Base-by-base conservation (phyloP, 2,329 filamentous ascomycete genomes). In the Fusarium sp. region DNA sequence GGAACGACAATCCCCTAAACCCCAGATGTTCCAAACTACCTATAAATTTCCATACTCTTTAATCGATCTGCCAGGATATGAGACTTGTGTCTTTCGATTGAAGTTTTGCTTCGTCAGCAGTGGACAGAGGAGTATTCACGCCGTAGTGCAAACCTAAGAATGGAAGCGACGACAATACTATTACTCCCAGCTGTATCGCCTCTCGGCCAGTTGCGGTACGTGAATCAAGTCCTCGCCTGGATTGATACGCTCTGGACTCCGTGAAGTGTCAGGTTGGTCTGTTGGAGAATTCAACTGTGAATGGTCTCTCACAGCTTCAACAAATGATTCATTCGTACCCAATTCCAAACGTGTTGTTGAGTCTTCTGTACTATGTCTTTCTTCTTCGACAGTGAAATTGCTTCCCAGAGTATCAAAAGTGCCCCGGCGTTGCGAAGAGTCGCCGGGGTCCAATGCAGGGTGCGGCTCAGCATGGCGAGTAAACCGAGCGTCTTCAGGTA, bases 351-450 rank as follows among this genome's bases (percentile, higher is more conserved):
- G 74, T 13, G 71, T 66, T 11, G 72, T 69, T 40, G 76, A 56
- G 52, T 76, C 75, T 37, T 74, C 73, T 32, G 70, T 72, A 14
- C 76, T 68, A 26, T 41, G 51, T 8, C 75, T 74, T 61, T 84
- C 83, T 63, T 88, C 84, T 24, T 87, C 83, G 11, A 86, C 81
- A 0, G 86, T 88, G 67, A 82, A 88, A 58, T 88, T 86, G 72
- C 86, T 88, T 20, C 86, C 85, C 9, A 88, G 73, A 4, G 84
- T 87, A 57, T 83, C 81, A 32, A 76, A 49, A 5, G 72, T 70
- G 11, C 48, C 54, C 2, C 62, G 58, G 4, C 59, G 63, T 28
- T 62, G 30, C 13, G 30, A 37, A 13, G 40, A n/a, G 14, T 24
- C 24, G 9, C 55, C 26, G 4, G 40, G 22, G 15, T 53, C 28